phyloP scores from a whole-genome alignment of 768 basidiomycete species.

The Lactifluus piperatus region DNA sequence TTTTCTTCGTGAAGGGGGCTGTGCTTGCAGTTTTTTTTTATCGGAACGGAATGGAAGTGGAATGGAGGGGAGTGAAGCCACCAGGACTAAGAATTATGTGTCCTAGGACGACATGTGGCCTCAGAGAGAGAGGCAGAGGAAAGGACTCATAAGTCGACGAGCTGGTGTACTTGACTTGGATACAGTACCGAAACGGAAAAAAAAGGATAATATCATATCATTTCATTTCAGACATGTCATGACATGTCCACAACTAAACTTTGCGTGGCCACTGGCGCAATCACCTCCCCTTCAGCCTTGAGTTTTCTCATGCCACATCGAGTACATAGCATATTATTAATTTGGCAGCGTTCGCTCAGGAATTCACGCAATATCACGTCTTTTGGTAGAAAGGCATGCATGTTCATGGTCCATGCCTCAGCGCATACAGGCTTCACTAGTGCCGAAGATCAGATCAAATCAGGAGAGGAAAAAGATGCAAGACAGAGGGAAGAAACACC shows the following conservation, averaged over 20 bases:
- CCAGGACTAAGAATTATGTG: too few relatives aligned
- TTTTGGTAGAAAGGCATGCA: constrained; percentile 1
- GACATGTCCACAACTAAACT: too few relatives aligned
- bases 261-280: too few relatives aligned
- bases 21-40: background rate
- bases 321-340: too few relatives aligned
- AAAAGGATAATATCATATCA: too few relatives aligned
- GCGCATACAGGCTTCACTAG: constrained; percentile 13
- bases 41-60: background rate
- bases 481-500: constrained; percentile 14
- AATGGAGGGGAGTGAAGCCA: too few relatives aligned
- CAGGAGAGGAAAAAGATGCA: background rate
- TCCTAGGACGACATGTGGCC: too few relatives aligned
- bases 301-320: too few relatives aligned
- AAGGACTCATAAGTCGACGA: background rate
- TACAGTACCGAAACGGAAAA: background rate
- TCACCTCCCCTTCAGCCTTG: too few relatives aligned
- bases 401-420: background rate
- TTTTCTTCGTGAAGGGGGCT: background rate
- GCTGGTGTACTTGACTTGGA: background rate
- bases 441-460: constrained; percentile 15
- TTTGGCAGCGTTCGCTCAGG: background rate
- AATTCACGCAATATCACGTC: background rate
- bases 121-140: too few relatives aligned
- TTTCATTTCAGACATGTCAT: too few relatives aligned